Percentiles rank a stretch among this genome's conserved stretches.
Conservation (phyloP, 257 asterid species). For the Ophiorrhiza pumila region DNA sequence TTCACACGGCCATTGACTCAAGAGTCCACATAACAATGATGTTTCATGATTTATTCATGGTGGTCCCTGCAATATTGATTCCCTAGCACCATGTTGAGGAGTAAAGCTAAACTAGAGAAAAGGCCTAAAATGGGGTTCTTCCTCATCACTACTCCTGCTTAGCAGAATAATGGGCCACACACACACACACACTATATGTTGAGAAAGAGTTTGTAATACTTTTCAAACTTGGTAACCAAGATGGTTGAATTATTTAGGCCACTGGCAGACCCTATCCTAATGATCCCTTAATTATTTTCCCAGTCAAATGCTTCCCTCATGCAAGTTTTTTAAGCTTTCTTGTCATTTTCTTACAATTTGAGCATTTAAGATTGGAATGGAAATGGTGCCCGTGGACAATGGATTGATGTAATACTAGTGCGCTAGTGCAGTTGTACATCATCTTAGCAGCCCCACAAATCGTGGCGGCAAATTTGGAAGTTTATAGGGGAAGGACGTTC, state of each 20-base stretch:
- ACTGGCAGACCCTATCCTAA: neutral
- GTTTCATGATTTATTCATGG: neutral
- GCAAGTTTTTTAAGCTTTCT: neutral
- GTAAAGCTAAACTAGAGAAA: no score
- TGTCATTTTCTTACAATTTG: neutral
- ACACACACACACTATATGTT: neutral
- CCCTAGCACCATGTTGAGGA: neutral
- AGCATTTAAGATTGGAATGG: neutral
- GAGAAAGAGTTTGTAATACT: neutral
- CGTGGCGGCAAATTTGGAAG: constrained; percentile 7
- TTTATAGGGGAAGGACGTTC: constrained; percentile 2
- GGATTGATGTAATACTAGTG: neutral
- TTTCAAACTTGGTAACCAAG: neutral
- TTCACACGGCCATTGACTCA: no score
- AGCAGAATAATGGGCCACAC: no score
- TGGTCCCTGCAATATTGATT: neutral
- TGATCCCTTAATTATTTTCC: no score
- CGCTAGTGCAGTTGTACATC: neutral
- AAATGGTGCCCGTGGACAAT: neutral
- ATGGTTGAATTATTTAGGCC: neutral
- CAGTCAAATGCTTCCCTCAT: constrained; percentile 1
- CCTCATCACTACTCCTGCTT: no score
- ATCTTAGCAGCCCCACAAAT: neutral
- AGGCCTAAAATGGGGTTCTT: no score
- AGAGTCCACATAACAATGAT: neutral